These are phyloP conservation scores for Triangularia setosa DNA, from an alignment of 2,329 filamentous ascomycete species.

Conservation along the genomic window DNA sequence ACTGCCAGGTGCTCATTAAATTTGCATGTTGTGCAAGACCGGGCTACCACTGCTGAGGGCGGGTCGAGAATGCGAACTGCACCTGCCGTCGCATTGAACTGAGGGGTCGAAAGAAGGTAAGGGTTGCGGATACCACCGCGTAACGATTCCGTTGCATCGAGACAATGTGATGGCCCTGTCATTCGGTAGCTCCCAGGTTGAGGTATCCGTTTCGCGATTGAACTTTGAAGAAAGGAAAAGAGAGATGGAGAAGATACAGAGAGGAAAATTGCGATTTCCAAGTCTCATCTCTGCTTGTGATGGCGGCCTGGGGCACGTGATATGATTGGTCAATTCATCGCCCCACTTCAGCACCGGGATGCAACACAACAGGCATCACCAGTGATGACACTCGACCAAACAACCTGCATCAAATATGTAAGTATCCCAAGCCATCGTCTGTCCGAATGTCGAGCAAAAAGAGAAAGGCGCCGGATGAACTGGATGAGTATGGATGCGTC, in stretches of 20 bases:
- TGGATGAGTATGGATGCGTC: conserved; percentile 5
- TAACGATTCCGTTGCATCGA: neutral
- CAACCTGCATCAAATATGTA: neutral
- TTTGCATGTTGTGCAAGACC: neutral
- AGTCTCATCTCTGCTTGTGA: neutral
- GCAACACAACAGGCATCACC: neutral
- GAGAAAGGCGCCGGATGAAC: conserved; percentile 22
- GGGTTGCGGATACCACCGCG: neutral
- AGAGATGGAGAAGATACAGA: neutral
- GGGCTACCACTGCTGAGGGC: neutral
- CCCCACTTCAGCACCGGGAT: neutral
- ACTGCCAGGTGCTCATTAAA: neutral
- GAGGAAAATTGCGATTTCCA: neutral
- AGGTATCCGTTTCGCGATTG: neutral
- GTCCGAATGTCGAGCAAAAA: conserved; percentile 19
- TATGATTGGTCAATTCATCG: neutral
- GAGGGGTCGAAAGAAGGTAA: neutral
- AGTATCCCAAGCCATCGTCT: neutral
- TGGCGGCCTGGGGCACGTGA: neutral
- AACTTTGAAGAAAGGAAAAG: neutral
- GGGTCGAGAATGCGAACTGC: neutral
- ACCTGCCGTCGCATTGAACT: neutral
- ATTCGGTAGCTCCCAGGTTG: neutral
- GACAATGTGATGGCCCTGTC: neutral
- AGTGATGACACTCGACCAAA: neutral